These are phyloP conservation scores for Mycena amicta DNA, from an alignment of 768 basidiomycete genomes.

Conservation along the genomic window DNA sequence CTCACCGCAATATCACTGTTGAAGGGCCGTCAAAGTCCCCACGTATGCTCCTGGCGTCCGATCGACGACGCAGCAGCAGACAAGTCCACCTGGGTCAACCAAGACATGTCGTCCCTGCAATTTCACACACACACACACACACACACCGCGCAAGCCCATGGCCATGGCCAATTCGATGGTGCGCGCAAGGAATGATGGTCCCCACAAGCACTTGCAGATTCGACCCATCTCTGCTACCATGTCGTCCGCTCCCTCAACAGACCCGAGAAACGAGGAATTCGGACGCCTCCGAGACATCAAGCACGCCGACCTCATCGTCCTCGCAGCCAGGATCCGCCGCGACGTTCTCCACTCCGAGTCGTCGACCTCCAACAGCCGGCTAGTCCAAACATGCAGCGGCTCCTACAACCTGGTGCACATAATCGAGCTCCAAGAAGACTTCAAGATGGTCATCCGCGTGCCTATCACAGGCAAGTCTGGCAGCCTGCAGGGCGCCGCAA, in stretches of 20 bases:
- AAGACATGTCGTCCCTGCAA: no score
- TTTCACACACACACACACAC: no score
- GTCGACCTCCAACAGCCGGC: neutral
- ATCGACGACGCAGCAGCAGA: no score
- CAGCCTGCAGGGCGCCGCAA: neutral
- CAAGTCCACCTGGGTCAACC: no score
- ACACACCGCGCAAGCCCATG: no score
- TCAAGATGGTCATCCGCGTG: conserved; percentile 2
- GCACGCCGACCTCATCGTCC: neutral
- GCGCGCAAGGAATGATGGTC: no score
- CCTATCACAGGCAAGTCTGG: neutral
- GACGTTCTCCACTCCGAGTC: neutral
- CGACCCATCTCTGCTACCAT: neutral
- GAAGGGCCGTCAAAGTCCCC: no score
- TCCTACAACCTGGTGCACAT: neutral
- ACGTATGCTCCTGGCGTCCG: no score
- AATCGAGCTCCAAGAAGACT: neutral
- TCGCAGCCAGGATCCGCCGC: neutral
- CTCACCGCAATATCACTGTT: no score
- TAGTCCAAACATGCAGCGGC: neutral
- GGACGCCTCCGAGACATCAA: neutral
- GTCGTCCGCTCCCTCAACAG: neutral
- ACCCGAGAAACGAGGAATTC: neutral
- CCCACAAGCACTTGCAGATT: no score
- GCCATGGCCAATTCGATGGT: no score